phyloP scores from a whole-genome alignment of 768 basidiomycete genomes.

The Chalciporus sphaerocephalus region DNA sequence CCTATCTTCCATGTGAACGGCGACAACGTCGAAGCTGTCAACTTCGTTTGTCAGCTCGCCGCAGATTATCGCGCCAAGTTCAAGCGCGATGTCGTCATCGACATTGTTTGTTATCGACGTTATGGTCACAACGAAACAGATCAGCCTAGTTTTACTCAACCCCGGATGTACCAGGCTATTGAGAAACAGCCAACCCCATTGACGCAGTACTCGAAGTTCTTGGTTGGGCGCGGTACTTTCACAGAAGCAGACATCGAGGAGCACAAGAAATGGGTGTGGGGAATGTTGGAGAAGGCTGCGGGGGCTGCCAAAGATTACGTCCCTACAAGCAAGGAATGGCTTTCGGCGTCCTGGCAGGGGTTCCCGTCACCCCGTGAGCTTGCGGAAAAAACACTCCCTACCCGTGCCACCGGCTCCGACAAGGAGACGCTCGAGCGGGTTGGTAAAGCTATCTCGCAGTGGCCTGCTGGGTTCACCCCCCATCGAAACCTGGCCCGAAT shows the following conservation, averaged over 20 bases:
- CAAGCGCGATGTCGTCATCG: conserved; percentile 98
- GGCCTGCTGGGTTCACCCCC: conserved; percentile 78
- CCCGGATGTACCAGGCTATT: conserved; percentile 97
- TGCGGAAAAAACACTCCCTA: conserved; percentile 88
- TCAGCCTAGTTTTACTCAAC: conserved; percentile 98
- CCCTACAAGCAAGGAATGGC: conserved; percentile 93
- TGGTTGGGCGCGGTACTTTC: conserved; percentile 88
- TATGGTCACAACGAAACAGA: conserved; percentile 99
- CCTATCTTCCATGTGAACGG: conserved; percentile 99
- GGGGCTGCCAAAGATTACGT: conserved; percentile 93
- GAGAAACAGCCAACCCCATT: conserved; percentile 89
- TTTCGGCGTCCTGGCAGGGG: conserved; percentile 95
- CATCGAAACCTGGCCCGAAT: conserved; percentile 96
- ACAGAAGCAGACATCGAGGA: conserved; percentile 95
- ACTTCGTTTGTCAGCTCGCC: conserved; percentile 96
- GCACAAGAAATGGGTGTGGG: conserved; percentile 99
- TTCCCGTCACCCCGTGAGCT: conserved; percentile 97
- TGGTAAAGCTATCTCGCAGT: conserved; percentile 82
- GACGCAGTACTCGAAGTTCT: conserved; percentile 86
- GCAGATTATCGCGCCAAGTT: conserved; percentile 98
- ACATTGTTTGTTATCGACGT: conserved; percentile 98
- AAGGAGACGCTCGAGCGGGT: conserved; percentile 74
- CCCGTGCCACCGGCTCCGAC: conserved; percentile 78
- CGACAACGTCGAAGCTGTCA: conserved; percentile 97
- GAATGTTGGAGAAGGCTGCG: conserved; percentile 96